Evolutionary conservation across 1,284 basidiomycete species (phyloP), one percentile per base, ranked within the genome.

Genomic region (Pholiota adiposa): DNA sequence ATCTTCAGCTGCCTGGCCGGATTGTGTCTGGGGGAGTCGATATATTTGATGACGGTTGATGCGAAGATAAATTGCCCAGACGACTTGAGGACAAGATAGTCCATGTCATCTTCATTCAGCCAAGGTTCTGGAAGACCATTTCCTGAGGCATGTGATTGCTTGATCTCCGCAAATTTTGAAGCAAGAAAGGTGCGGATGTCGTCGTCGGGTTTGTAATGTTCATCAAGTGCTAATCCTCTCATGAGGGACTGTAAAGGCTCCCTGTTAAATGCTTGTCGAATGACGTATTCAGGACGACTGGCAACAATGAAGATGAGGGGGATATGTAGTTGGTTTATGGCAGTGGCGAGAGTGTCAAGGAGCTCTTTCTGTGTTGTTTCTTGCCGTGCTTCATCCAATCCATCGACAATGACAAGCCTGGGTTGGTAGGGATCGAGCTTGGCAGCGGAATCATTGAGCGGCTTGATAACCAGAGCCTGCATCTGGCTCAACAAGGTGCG

Each of bases 31-130:
- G 46, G 34, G 12, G 34, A 18, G 27, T 49, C 19, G 16, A 46
- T 34, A 29, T 54, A 65, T 50, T 59, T 63, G 12, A 63, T 55
- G 19, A 65, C 60, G 2, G 59, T 61, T 2, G 64, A 21, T 7
- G 62, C 62, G 21, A 57, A 65, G 11, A 63, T 61, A 49, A 65
- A 65, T 27, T 65, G 62, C 0, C 64, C 62, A 2, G 59, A 65
- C 3, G 64, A 53, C 33, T 60, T 63, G 4, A 18, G 4, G 2
- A 61, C 51, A 5, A 65, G 57, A 3, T 16, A 18, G 1, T 50
- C 11, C 0, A 61, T 19, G 3, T 31, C 27, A 1, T 51, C n/a
- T 2, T 18, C 16, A 7, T 4, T 33, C 1, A 62, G 64, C 64
- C 64, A 65, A 4, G 23, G 6, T 0, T n/a, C 3, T 1, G 57